phyloP scores from a whole-genome alignment of 129 eudicot species.

The sunflower (Helianthus annuus) region HanXRQr2.0-SUNRISE NC_035448.2:111020241-111020740 shows the following conservation, averaged over 20 bases:
- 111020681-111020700: too few relatives aligned
- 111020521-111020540: slow-evolving; percentile 49
- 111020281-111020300: neutral
- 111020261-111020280: slow-evolving; percentile 83
- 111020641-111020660: neutral
- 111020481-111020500: slow-evolving; percentile 44
- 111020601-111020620: neutral
- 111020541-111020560: neutral
- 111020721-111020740: too few relatives aligned
- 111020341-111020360: neutral
- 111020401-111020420: slow-evolving; percentile 42
- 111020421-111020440: slow-evolving; percentile 39
- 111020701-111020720: too few relatives aligned
- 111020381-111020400: slow-evolving; percentile 79
- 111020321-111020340: neutral
- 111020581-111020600: neutral
- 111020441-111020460: slow-evolving; percentile 46
- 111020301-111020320: neutral
- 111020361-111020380: slow-evolving; percentile 5
- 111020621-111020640: neutral
- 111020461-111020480: slow-evolving; percentile 55
- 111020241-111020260: slow-evolving; percentile 71
- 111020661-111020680: too few relatives aligned
- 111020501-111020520: slow-evolving; percentile 82
- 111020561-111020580: neutral